Base-by-base conservation (phyloP, 2,329 filamentous ascomycete species). In the Gaeumannomyces tritici region DNA sequence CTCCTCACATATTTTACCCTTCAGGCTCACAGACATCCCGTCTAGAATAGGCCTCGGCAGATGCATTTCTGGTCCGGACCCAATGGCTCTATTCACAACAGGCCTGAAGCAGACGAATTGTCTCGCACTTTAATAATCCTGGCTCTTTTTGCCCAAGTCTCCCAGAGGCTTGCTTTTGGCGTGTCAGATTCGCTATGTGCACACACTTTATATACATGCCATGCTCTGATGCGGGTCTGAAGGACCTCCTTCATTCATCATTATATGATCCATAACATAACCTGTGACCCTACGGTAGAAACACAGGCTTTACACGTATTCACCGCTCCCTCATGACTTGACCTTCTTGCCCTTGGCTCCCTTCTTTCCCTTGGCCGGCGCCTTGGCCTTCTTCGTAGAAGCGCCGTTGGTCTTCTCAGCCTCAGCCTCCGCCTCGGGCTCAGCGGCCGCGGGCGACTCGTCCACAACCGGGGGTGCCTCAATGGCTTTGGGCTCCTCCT, bases 171-270 rank as follows among this genome's bases (percentile, higher is more conserved):
- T 31, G 18, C 35, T 51, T 61, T 75, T 79, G 77, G 79, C 77
- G 77, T 76, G 73, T 74, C 76, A 78, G 83, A 81, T 85, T 85
- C 83, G 83, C 83, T 85, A 81, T 82, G 82, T 74, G 82, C 82
- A 77, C 73, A 85, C 81, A 85, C 81, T n/a, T 51, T 51, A 51
- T n/a, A 51, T n/a, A 51, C 8, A 35, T 18, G 33, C 42, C 24
- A 18, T 55, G 21, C 3, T 28, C 59, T 35, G 33, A n/a, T 55
- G 8, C 29, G 56, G 28, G 21, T 61, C 59, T 31, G 15, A 15
- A 54, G 24, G 51, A 54, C n/a, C 13, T 9, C 42, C n/a, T 51
- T 51, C 42, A 51, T 51, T 18, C 42, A 7, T 51, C 42, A n/a
- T 51, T n/a, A 51, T 35, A 35, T 35, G 42, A n/a, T 51, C 18